phyloP scores from a whole-genome alignment of 1,139 yeast genomes.

The Hyphopichia wangnamkhiaoensis region DNA sequence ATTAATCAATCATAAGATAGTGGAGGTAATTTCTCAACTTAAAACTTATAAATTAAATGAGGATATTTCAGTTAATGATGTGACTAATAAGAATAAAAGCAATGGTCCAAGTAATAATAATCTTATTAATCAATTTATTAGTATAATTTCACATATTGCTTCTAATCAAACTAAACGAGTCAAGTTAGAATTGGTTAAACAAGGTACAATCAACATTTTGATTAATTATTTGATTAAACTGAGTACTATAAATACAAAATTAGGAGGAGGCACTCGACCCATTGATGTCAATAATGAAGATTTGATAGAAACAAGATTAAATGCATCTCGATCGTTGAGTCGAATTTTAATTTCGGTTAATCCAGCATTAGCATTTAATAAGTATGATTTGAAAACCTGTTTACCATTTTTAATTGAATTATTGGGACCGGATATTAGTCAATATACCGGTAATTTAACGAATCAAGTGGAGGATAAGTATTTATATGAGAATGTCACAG shows the following conservation, averaged over 20 bases:
- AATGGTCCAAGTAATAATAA: slow-evolving; percentile 3
- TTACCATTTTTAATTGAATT: slow-evolving; percentile 53
- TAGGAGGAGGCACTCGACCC: slow-evolving; percentile 23
- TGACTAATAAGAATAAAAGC: too few relatives aligned
- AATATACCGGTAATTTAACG: slow-evolving; percentile 17
- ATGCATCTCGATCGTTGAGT: slow-evolving; percentile 40
- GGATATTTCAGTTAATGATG: background rate
- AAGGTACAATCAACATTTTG: slow-evolving; percentile 44
- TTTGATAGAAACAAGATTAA: slow-evolving; percentile 23
- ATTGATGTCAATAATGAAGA: slow-evolving; percentile 8
- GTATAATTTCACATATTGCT: slow-evolving; percentile 28
- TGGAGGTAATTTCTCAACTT: slow-evolving; percentile 26
- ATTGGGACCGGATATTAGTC: slow-evolving; percentile 33
- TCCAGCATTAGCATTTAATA: slow-evolving; percentile 38
- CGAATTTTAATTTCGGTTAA: slow-evolving; percentile 45
- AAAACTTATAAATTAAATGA: slow-evolving; percentile 20
- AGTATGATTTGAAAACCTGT: slow-evolving; percentile 39
- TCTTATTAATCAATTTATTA: slow-evolving; percentile 19
- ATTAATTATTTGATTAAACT: slow-evolving; percentile 37
- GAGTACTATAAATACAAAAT: slow-evolving; percentile 24
- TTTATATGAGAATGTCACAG: slow-evolving; percentile 26
- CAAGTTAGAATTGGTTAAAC: slow-evolving; percentile 43
- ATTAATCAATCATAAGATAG: slow-evolving; percentile 25
- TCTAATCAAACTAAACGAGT: slow-evolving; percentile 23
- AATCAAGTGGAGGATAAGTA: slow-evolving; percentile 15